phyloP scores from a whole-genome alignment of 2,329 filamentous ascomycete species.

The Penicillium frequentans region DNA sequence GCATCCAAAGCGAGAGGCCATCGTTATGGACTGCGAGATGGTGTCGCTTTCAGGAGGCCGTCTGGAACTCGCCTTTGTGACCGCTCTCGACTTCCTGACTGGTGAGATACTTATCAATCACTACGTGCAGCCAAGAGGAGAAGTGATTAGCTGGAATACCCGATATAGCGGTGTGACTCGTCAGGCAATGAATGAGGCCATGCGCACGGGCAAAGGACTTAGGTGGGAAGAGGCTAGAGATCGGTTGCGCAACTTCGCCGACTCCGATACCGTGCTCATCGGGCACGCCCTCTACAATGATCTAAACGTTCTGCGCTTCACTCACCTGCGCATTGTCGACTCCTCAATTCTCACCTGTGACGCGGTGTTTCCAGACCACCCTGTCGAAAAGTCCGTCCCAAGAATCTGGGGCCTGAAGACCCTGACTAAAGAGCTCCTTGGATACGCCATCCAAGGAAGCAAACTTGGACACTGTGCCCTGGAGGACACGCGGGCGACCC shows the following conservation, averaged over 20 bases:
- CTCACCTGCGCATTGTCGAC: conserved; percentile 48
- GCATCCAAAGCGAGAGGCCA: conserved; percentile 22
- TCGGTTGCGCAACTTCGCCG: conserved; percentile 44
- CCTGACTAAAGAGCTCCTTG: conserved; percentile 37
- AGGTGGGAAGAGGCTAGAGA: conserved; percentile 45
- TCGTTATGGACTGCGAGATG: conserved; percentile 54
- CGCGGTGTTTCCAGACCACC: conserved; percentile 19
- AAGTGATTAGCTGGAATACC: conserved; percentile 40
- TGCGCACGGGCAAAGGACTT: conserved; percentile 32
- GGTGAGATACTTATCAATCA: conserved; percentile 48
- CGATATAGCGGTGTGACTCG: conserved; percentile 42
- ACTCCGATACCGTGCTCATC: conserved; percentile 48
- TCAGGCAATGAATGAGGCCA: conserved; percentile 32
- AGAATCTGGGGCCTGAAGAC: conserved; percentile 38
- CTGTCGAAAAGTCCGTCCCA: background rate
- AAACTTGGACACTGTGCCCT: conserved; percentile 48
- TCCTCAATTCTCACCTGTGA: conserved; percentile 43
- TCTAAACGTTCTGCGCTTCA: conserved; percentile 45
- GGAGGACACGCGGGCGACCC: conserved; percentile 51
- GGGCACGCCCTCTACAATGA: conserved; percentile 52
- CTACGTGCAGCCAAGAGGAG: conserved; percentile 40
- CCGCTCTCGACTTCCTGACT: conserved; percentile 48
- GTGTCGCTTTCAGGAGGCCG: conserved; percentile 34
- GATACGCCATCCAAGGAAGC: conserved; percentile 35
- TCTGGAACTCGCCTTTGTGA: conserved; percentile 38